Percentiles rank a stretch among this genome's conserved stretches.
Conservation (phyloP, 2,329 filamentous ascomycete genomes). For the Trichophyton mentagrophytes region DNA sequence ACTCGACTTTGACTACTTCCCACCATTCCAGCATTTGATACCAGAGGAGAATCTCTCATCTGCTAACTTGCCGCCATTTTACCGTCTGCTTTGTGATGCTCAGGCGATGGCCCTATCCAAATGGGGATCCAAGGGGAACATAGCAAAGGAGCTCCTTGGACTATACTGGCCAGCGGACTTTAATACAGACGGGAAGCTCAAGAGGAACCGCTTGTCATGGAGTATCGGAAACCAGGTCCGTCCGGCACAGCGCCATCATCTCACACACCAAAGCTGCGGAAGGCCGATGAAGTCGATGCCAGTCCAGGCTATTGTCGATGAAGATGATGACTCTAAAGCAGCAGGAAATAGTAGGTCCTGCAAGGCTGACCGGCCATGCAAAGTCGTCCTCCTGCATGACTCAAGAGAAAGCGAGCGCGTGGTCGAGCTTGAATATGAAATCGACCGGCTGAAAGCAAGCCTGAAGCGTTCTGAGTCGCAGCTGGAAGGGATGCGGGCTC, state of each 20-base stretch:
- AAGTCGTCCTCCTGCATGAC: constrained; percentile 9
- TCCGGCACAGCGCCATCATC: not conserved
- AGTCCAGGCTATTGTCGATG: not conserved
- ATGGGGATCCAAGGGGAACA: constrained; percentile 8
- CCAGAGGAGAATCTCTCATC: constrained; percentile 5
- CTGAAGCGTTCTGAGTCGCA: constrained; percentile 9
- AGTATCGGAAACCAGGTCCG: constrained; percentile 4
- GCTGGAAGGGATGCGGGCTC: constrained; percentile 7
- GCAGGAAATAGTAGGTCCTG: constrained; percentile 3
- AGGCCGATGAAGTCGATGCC: constrained; percentile 9
- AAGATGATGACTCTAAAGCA: not conserved
- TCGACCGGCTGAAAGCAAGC: constrained; percentile 7
- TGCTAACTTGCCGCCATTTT: constrained; percentile 9
- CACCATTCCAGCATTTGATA: constrained; percentile 7
- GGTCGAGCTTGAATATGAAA: constrained; percentile 9
- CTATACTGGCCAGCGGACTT: constrained; percentile 11
- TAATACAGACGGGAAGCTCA: constrained; percentile 10
- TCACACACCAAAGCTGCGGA: constrained; percentile 9
- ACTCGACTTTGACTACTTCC: constrained; percentile 10
- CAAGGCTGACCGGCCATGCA: not conserved
- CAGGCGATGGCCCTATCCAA: constrained; percentile 2
- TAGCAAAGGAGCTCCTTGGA: constrained; percentile 9
- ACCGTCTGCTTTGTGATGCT: constrained; percentile 8
- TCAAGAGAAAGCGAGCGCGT: constrained; percentile 8
- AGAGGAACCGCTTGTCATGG: constrained; percentile 9